Base-by-base conservation (phyloP, 768 basidiomycete genomes). In the Collybiopsis luxurians region DNA sequence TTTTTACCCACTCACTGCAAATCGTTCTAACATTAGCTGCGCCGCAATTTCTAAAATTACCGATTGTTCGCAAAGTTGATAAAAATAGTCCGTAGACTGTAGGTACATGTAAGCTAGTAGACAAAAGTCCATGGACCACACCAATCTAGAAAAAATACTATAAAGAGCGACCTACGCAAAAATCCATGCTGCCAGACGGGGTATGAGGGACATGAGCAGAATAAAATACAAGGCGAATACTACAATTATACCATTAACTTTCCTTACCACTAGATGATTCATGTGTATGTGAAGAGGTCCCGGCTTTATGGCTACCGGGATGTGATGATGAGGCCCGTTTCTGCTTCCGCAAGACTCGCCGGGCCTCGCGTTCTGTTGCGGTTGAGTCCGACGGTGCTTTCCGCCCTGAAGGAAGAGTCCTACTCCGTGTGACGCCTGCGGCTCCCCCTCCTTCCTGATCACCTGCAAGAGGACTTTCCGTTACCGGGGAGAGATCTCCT, bases 321-420 rank as follows among this genome's bases (percentile, higher is more conserved):
- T 77, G 79, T 44, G 71, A 63, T 27, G 79, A 77, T 21, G 73
- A 73, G 7, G 69, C 67, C 23, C 80, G 76, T 63, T 77, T 81
- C 63, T 82, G 80, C 63, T 84, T 85, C 64, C 75, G 75, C 49
- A 83, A 67, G 23, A 83, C 67, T 56, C 76, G 69, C 34, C 61
- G 28, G 69, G 71, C 56, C 61, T 74, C 61, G 64, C 71, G 48
- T 72, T 80, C 74, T 12, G 52, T 39, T 2, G 31, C 56, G 62
- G 21, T 27, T 58, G 47, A 28, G 55, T 36, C 36, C 56, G 47
- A 44, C 48, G 40, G 36, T 46, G 53, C 64, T 60, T 61, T 45
- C 54, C 72, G 67, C 38, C 79, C 64, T 38, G 79, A 76, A 1
- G 89, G 89, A 45, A 91, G 55, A 36, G 89, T 91, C 55, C 83